Percentiles rank a stretch among this genome's conserved stretches.
Evolutionary conservation across 2,329 filamentous ascomycete genomes (phyloP).

Genomic region (Didymella exigua): DNA sequence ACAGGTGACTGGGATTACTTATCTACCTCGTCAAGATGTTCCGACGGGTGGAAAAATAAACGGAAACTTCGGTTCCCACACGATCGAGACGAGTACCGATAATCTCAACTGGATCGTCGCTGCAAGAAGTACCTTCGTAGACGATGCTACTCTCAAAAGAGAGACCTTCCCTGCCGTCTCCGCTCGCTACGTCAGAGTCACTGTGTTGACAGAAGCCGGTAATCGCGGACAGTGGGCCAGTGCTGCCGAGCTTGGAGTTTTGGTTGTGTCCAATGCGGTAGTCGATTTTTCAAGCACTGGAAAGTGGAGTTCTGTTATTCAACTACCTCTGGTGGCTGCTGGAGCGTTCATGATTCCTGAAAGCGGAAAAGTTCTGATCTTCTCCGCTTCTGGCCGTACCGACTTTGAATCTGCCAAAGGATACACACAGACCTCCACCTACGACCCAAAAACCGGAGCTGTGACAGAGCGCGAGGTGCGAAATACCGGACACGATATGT

Average conservation of each 20-base stretch:
- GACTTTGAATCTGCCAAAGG: neutral
- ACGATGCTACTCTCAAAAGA: neutral
- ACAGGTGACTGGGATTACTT: neutral
- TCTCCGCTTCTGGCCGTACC: neutral
- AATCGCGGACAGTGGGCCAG: neutral
- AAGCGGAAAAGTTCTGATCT: neutral
- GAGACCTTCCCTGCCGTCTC: neutral
- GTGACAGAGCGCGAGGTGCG: conserved; percentile 36
- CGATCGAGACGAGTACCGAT: neutral
- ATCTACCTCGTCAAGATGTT: neutral
- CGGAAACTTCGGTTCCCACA: neutral
- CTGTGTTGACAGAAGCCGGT: neutral
- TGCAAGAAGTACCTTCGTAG: neutral
- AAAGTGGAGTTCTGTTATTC: neutral
- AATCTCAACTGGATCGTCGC: neutral
- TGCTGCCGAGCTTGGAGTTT: neutral
- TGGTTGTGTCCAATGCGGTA: neutral
- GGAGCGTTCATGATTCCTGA: neutral
- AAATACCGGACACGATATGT: conserved; percentile 61
- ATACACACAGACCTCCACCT: conserved; percentile 41
- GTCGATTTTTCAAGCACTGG: neutral
- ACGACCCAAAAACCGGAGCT: conserved; percentile 32
- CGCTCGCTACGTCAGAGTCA: neutral
- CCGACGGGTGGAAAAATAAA: neutral
- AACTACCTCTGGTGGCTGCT: neutral